Base-by-base conservation (phyloP, 768 basidiomycete genomes). In the Tephrocybe sp. region DNA sequence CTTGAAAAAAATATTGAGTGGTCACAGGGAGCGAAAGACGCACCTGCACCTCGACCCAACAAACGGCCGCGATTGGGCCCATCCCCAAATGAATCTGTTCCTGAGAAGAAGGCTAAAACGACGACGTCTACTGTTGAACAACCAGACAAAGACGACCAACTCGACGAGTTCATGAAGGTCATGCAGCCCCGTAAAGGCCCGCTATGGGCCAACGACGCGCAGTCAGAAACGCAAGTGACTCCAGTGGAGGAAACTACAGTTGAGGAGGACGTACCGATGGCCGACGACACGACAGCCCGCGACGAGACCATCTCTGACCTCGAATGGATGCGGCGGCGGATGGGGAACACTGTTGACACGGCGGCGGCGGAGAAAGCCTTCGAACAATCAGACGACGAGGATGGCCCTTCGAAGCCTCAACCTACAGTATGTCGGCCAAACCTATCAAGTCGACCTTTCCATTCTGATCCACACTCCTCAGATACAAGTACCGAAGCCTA, bases 251-350 rank as follows among this genome's bases (percentile, higher is more conserved):
- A 52, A 1, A 24, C 42, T 28, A 25, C 23, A 28, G n/a, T 28
- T 5, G 20, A 18, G 6, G 38, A 20, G 38, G 38, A 39, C 20
- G 45, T 34, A 14, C 45, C 49, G 9, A 57, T 56, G 36, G 20
- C 18, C 3, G 40, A 53, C 18, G 51, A 63, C 47, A 45, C 23
- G 23, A 68, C 58, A 1, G 61, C 61, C 1, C 56, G 55, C 14
- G 71, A 68, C 34, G 74, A 70, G 40, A 68, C 66, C 6, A 58
- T 88, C 5, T 85, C 85, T 1, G 89, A 91, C 62, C 56, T 85
- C 52, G 87, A 90, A 34, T 91, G 89, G 88, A 78, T 90, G 80
- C 77, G 73, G 62, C 76, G 75, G 26, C 81, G 78, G 41, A 89
- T 83, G 77, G 77, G 74, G 43, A 65, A 75, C 18, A 71, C 70